Evolutionary conservation across 2,329 filamentous ascomycete species (phyloP), one percentile per base, ranked within the genome.

Genomic region (Clonostachys chloroleuca): DNA sequence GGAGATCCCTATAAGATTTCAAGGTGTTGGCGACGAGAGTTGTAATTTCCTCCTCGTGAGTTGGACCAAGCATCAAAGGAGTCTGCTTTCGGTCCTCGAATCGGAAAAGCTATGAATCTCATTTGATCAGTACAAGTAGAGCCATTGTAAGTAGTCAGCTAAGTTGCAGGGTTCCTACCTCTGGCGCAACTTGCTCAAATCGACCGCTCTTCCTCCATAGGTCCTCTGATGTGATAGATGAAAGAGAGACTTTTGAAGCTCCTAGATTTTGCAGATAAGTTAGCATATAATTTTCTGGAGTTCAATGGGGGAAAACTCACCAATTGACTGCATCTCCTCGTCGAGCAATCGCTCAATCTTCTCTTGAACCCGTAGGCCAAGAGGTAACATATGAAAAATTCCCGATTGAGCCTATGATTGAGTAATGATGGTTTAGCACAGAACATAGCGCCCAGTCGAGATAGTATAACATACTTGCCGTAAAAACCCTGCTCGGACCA

Each of bases 1-100:
- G 94, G 9, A 97, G 74, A 41, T 89, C 84, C 59, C 91, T 92
- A 62, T 96, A 92, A 1, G 92, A 96, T 40, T 84, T 82, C 2
- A 92, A 74, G 14, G 84, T 78, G 47, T 77, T 79, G 5, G 83
- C 81, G 2, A 96, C 88, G 3, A 99, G 72, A 0, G 78, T 72
- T 0, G 94, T 99, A 55, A 99, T 94, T 62, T 99, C 94, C 64
- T 99, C 94, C 61, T 99, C 94, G 52, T 99, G 94, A 0, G 94
- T 99, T 1, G 94, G 94, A 2, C 91, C 86, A 5, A 99, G 78
- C 33, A 99, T 75, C 51, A 89, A 89, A 5, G 79, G 75, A 1
- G 78, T 73, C 7, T 87, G 80, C 64, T 87, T 94, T 47, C 94
- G 82, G 65, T 97, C 94, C 41, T 77, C 69, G 42, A 97, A 80